Evolutionary conservation across 2,329 filamentous ascomycete species (phyloP), one percentile per base, ranked within the genome.

Genomic region (Phialemonium atrogriseum): DNA sequence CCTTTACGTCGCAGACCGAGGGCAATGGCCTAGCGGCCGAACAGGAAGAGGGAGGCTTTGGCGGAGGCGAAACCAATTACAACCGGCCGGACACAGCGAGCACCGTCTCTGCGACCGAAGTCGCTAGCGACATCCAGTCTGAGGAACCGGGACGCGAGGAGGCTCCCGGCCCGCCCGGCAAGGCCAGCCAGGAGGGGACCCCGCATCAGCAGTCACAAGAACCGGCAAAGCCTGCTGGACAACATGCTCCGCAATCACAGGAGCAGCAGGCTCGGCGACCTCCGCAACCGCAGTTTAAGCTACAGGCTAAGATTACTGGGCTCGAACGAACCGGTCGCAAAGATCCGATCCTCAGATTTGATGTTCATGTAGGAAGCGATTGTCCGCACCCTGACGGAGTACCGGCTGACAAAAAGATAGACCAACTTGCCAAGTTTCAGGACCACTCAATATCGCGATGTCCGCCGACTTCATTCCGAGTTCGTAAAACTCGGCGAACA

Each of bases 351-450:
- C 60, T 98, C 38, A 77, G 86, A 47, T 98, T 98, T 54, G 91
- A 98, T 60, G 86, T 96, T 41, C 86, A 98, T 60, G 91, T 96
- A 78, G 53, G 80, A 54, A n/a, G n/a, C n/a, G n/a, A n/a, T n/a
- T n/a, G n/a, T n/a, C n/a, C n/a, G n/a, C n/a, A n/a, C 31, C 30
- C 22, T 20, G 13, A 9, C 4, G 15, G 32, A 29, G 26, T 26
- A 24, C 16, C 26, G 12, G 17, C 31, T 25, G n/a, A n/a, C n/a
- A n/a, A n/a, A n/a, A n/a, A n/a, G n/a, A n/a, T n/a, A 98, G 91
- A 98, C 91, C 43, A 98, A 98, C 60, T 81, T 98, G n/a, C 88
- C 89, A 32, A 89, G 89, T 46, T 98, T 95, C 59, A 78, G 91
- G 48, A 98, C 91, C 1, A 98, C 91, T 5, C 91, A 98, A 57